Evolutionary conservation across 2,329 filamentous ascomycete species (phyloP).

Genomic region (Sporothrix curviconia): DNA sequence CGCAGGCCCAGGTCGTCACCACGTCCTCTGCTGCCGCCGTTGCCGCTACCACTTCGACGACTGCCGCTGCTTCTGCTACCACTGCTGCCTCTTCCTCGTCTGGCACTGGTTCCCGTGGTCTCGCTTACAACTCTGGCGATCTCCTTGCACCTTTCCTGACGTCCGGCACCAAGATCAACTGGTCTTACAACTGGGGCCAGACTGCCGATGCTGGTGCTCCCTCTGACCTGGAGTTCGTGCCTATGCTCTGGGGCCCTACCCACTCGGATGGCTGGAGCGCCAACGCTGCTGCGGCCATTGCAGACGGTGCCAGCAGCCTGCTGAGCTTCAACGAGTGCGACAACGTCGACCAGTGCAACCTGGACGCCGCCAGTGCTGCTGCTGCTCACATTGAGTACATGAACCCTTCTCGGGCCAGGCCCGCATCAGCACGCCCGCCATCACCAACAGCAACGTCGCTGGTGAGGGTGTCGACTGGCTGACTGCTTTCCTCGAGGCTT

Average conservation of each 20-base stretch:
- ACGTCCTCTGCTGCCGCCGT: conserved; percentile 15
- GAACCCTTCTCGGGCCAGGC: conserved; percentile 48
- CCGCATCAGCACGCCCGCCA: conserved; percentile 51
- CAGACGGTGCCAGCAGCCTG: conserved; percentile 47
- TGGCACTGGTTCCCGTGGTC: conserved; percentile 52
- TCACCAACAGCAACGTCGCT: conserved; percentile 50
- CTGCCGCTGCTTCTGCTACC: conserved; percentile 18
- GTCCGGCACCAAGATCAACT: conserved; percentile 40
- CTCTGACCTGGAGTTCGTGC: conserved; percentile 50
- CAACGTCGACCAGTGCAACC: conserved; percentile 50
- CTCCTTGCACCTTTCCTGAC: conserved; percentile 46
- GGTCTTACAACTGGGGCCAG: conserved; percentile 65
- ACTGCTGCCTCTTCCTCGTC: conserved; percentile 22
- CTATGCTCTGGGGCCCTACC: conserved; percentile 57
- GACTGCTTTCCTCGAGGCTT: conserved; percentile 44
- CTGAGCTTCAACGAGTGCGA: conserved; percentile 71
- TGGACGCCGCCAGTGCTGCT: conserved; percentile 48
- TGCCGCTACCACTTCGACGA: conserved; percentile 16
- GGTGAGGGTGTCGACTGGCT: conserved; percentile 53
- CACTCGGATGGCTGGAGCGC: conserved; percentile 44
- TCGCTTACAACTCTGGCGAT: conserved; percentile 57
- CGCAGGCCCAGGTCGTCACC: conserved; percentile 4
- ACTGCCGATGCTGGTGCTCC: conserved; percentile 33
- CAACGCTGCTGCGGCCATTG: conserved; percentile 46
- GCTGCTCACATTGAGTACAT: conserved; percentile 46